phyloP scores from a whole-genome alignment of 257 asterid species.

The Leptodermis oblonga region DNA sequence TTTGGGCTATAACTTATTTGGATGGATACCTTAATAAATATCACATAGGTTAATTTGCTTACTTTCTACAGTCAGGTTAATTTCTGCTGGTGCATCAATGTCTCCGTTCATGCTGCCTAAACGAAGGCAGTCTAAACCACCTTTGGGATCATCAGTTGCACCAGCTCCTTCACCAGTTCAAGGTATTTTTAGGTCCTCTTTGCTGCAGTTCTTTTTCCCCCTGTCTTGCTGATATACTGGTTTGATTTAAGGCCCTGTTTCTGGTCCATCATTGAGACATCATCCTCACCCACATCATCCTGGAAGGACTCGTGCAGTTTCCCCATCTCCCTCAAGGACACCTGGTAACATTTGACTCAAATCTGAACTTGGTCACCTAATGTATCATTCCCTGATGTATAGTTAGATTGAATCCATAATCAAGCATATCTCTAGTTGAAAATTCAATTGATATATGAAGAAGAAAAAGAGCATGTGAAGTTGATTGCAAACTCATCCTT shows the following conservation, averaged over 20 bases:
- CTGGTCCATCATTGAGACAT: conserved; percentile 38
- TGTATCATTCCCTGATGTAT: background rate
- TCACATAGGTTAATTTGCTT: conserved; percentile 8
- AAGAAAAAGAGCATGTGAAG: background rate
- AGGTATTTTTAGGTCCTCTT: conserved; percentile 39
- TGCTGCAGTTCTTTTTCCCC: background rate
- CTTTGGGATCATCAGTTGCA: conserved; percentile 34
- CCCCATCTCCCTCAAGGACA: conserved; percentile 72
- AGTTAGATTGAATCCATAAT: background rate
- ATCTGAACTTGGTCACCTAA: background rate
- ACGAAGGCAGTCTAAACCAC: conserved; percentile 34
- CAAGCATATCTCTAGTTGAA: background rate
- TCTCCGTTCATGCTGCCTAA: conserved; percentile 32
- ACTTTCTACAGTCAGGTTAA: conserved; percentile 41
- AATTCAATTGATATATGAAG: background rate
- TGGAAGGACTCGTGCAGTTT: conserved; percentile 36
- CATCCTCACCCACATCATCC: conserved; percentile 44
- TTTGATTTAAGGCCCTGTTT: conserved; percentile 41
- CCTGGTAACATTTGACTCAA: conserved; percentile 45
- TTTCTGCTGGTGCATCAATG: conserved; percentile 35
- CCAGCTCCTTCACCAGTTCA: conserved; percentile 60
- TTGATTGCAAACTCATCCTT: no score
- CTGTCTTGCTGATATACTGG: conserved; percentile 25
- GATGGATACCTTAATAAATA: conserved; percentile 4
- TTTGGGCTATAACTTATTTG: background rate